Conservation (phyloP, 169 alveolate species). For the Plasmodium yoelii region DNA sequence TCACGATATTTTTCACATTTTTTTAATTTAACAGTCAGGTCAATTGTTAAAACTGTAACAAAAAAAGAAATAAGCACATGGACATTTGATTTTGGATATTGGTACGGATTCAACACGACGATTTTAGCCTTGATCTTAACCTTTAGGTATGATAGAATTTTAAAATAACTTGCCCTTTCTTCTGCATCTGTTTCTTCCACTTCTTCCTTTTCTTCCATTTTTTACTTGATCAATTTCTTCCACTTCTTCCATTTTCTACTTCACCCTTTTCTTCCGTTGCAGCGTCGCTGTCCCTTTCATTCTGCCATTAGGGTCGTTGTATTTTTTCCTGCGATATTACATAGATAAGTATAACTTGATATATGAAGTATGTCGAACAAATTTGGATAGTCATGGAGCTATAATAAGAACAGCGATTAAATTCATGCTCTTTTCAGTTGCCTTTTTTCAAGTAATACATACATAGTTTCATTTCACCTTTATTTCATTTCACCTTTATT, state of each 20-base stretch:
- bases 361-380: constrained; percentile 80
- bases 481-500: too few relatives aligned
- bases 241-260: too few relatives aligned
- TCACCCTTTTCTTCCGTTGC: not conserved
- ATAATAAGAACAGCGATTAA: constrained; percentile 83
- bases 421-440: constrained; percentile 85
- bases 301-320: constrained; percentile 81
- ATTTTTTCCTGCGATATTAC: constrained; percentile 83
- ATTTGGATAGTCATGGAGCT: constrained; percentile 85
- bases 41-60: constrained; percentile 43
- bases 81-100: constrained; percentile 86
- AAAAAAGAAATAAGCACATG: constrained; percentile 69
- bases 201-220: too few relatives aligned
- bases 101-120: constrained; percentile 88
- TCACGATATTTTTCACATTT: too few relatives aligned
- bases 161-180: not conserved
- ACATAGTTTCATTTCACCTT: too few relatives aligned
- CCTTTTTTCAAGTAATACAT: constrained; percentile 76
- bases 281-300: constrained; percentile 80
- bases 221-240: too few relatives aligned
- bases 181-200: too few relatives aligned
- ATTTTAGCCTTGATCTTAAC: constrained; percentile 82
- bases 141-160: constrained; percentile 78
- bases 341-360: constrained; percentile 85
- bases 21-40: constrained; percentile 14